Evolutionary conservation across 257 asterid genomes (phyloP), one percentile per base, ranked within the genome.

Genomic region (Eustoma russellianum): DNA sequence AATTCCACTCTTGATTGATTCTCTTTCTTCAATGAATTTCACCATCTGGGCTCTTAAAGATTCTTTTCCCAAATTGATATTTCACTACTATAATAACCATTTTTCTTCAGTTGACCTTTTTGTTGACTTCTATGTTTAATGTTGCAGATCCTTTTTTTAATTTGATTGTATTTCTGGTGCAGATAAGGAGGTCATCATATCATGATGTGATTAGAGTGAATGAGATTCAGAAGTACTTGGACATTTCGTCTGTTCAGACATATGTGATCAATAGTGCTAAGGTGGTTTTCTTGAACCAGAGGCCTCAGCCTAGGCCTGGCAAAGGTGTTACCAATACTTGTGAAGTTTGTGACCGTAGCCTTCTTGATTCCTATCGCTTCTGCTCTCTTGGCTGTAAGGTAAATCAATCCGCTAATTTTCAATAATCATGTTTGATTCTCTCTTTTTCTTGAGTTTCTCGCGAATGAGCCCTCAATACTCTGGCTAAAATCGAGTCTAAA

Each of bases 341-440:
- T 67, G 67, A 79, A 43, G 93, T 84, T 1, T 87, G 96, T 53
- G 87, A 82, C 46, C 79, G 96, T 18, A 81, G 87, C 70, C 94
- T 87, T 18, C 93, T 84, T 28, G 94, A 84, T 34, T 76, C 88
- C 63, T 87, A 84, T 80, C 62, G 71, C 48, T 87, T 83, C 79
- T 87, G 96, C 74, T 87, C 96, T 17, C 89, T 87, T 38, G 96
- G 96, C 13, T 87, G 96, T 73, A 87, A 87, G 94, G 96, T 87
- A 58, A 48, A 10, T n/a, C 48, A 44, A 24, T 43, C 10, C 2
- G 30, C 5, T 15, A 38, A 38, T 38, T 2, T 38, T 38, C 0
- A 38, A 38, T 38, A 38, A 38, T 1, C 12, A 7, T 38, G 43
- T 38, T 38, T 38, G 12, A 38, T 38, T 7, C 5, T 38, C 11